A percentile compares a stretch with the other conserved stretches of the same genome.
These are phyloP conservation scores for Mycena albidolilacea DNA, from an alignment of 768 basidiomycete species.

Conservation along the genomic window DNA sequence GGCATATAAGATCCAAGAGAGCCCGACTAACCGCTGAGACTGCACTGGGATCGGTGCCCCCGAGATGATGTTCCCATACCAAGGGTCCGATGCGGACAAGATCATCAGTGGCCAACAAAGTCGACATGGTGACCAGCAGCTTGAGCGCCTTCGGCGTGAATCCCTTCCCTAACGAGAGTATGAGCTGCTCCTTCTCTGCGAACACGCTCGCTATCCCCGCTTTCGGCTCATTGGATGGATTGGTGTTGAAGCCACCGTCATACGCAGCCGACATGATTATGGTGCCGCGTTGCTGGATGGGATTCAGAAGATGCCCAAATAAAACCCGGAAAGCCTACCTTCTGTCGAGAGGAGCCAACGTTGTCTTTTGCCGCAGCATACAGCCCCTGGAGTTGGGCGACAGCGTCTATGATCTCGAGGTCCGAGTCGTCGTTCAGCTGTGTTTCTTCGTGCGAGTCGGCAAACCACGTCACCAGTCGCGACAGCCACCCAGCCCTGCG, in stretches of 20 bases:
- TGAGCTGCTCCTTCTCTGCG: constrained; percentile 52
- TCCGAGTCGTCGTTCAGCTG: constrained; percentile 57
- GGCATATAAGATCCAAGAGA: background rate
- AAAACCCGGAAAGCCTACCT: constrained; percentile 52
- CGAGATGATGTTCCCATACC: constrained; percentile 71
- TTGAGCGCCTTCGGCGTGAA: constrained; percentile 65
- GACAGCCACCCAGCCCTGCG: constrained; percentile 64
- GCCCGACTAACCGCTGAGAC: constrained; percentile 64
- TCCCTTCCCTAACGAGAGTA: constrained; percentile 62
- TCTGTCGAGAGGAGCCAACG: constrained; percentile 54
- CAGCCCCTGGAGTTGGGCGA: constrained; percentile 62
- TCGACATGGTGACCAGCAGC: constrained; percentile 75
- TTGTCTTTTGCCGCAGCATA: constrained; percentile 68
- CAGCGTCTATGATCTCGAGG: constrained; percentile 57
- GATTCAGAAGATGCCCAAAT: constrained; percentile 40
- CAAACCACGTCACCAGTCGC: constrained; percentile 61
- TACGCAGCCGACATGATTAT: constrained; percentile 51
- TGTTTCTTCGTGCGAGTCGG: constrained; percentile 53
- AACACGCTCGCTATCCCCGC: constrained; percentile 55
- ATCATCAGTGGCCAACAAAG: constrained; percentile 64
- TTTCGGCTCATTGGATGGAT: constrained; percentile 36
- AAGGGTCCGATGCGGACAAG: constrained; percentile 66
- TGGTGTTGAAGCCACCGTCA: constrained; percentile 41
- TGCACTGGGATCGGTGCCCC: constrained; percentile 57
- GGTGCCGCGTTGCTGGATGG: constrained; percentile 59